A percentile compares a stretch with the other conserved stretches of the same genome.
Conservation (phyloP, 306 rosid species). For the Lupinus albus region DNA sequence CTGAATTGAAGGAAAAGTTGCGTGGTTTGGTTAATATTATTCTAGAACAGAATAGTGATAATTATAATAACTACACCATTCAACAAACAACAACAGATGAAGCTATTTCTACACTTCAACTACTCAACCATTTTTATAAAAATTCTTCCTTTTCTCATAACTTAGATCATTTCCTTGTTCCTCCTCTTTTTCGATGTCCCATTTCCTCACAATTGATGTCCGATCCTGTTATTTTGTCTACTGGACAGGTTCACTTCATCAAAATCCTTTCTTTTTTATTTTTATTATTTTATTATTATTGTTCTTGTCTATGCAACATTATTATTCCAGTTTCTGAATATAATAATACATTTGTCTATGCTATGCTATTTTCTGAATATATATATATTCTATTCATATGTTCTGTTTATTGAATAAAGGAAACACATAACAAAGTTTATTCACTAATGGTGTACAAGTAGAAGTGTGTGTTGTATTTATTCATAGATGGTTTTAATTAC, state of each 20-base stretch:
- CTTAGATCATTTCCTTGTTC: constrained; percentile 43
- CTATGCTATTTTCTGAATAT: no score
- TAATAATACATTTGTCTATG: not conserved
- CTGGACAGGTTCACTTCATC: constrained; percentile 64
- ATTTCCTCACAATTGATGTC: constrained; percentile 71
- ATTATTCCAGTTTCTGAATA: not conserved
- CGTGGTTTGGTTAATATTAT: constrained; percentile 50
- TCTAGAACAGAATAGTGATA: constrained; percentile 48
- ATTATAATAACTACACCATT: constrained; percentile 47
- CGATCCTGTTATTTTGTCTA: constrained; percentile 77
- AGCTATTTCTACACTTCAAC: constrained; percentile 56
- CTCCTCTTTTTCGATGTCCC: constrained; percentile 71
- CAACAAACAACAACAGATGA: constrained; percentile 45
- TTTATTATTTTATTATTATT: not conserved
- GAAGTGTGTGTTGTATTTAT: not conserved
- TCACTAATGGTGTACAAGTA: not conserved
- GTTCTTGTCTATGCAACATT: not conserved
- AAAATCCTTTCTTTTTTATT: not conserved
- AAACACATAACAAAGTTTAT: no score
- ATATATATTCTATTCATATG: no score
- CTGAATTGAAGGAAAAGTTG: constrained; percentile 59
- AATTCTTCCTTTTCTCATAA: constrained; percentile 29
- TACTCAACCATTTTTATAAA: constrained; percentile 46
- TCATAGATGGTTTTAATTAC: no score
- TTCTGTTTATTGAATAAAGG: no score